A percentile compares a stretch with the other conserved stretches of the same genome.
phyloP scores from a whole-genome alignment of 257 asterid species.

The Solanum pinnatisectum region DNA sequence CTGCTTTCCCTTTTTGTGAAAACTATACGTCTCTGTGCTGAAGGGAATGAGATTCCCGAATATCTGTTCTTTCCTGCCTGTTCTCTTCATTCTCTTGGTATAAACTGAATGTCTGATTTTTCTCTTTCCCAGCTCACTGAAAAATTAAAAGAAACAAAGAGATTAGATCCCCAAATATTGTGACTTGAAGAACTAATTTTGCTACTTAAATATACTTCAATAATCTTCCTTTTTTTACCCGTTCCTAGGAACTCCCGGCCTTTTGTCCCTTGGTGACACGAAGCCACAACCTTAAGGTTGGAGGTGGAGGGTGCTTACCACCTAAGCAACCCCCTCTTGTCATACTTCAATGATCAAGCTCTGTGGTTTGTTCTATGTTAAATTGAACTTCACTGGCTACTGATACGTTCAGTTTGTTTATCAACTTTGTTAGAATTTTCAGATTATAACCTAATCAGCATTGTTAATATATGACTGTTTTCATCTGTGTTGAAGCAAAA shows the following conservation, averaged over 20 bases:
- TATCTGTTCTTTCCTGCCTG: not conserved
- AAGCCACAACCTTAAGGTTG: not conserved
- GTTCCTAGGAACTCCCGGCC: not conserved
- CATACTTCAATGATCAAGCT: not conserved
- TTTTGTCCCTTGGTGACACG: not conserved
- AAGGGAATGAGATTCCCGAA: not conserved
- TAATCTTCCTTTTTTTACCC: not conserved
- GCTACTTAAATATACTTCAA: not conserved
- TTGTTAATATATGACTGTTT: not conserved
- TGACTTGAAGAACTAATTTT: not conserved
- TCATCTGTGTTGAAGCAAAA: not conserved
- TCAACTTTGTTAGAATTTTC: not conserved
- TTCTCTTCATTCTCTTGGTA: not conserved
- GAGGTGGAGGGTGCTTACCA: not conserved
- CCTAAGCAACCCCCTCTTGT: not conserved
- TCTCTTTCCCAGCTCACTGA: not conserved
- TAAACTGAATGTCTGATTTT: not conserved
- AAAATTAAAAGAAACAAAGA: not conserved
- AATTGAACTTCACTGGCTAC: not conserved
- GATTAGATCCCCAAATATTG: not conserved
- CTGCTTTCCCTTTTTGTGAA: not conserved
- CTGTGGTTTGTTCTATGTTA: not conserved
- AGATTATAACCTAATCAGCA: not conserved
- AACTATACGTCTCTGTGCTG: not conserved
- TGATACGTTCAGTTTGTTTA: not conserved